Evolutionary conservation across 225 moss, liverwort and hornwort species (phyloP), one percentile per base, ranked within the genome.

Genomic region (Physcomitrium patens): DNA sequence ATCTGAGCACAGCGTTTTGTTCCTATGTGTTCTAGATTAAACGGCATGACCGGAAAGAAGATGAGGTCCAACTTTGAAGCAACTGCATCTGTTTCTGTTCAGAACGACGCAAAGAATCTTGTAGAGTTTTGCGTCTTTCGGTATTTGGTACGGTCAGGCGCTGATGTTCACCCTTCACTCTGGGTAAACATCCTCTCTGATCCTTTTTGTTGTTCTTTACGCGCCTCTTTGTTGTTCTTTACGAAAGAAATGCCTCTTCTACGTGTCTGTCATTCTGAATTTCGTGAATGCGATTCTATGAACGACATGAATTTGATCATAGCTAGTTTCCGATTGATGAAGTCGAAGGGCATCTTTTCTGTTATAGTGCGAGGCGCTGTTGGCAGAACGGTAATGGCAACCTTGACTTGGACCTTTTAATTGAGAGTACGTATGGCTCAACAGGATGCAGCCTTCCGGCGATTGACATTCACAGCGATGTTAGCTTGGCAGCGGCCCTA

Each of bases 401-500:
- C 52, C 18, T 18, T 68, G 18, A 24, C 10, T 27, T 52, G 22
- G 42, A 48, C 42, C 63, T 59, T 45, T 64, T 18, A 73, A 63
- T 62, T 58, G 71, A 70, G n/a, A 70, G 54, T 27, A 17, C 68
- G 57, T 62, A 26, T 65, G 58, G 14, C 65, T 79, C 27, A 48
- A 64, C 88, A 95, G 99, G 99, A 99, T 81, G 80, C 87, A 68
- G 80, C 91, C 55, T 95, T 99, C 77, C 90, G 93, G 68, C 91
- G 93, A 57, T 75, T 90, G 65, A 85, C 90, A 14, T 99, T 93
- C 83, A 99, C 87, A 67, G 89, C 99, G 13, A 99, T 99, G 99
- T 77, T 99, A 68, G 99, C 92, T 60, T 99, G 95, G 99, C 99
- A 99, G 76, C 93, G 99, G 73, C 99, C 99, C 37, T 86, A 92